phyloP scores from a whole-genome alignment of 345 rosid species.

The Populus euphratica region DNA sequence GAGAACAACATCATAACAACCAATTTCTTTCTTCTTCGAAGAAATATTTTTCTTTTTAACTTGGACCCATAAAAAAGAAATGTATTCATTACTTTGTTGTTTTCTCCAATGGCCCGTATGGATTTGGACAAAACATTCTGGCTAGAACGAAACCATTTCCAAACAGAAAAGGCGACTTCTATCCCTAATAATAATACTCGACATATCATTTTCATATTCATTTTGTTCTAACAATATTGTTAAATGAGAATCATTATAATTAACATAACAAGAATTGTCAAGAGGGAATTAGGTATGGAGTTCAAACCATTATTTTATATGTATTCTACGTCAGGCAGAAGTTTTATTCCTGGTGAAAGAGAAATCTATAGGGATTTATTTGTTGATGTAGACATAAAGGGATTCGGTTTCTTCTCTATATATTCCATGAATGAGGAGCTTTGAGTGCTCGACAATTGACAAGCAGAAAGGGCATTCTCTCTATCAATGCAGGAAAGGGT shows the following conservation, averaged over 20 bases:
- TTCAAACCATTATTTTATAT: background rate
- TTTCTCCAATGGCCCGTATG: background rate
- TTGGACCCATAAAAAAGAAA: background rate
- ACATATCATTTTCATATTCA: constrained; percentile 12
- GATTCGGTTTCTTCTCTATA: constrained; percentile 13
- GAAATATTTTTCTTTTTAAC: background rate
- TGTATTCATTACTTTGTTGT: background rate
- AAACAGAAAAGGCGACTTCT: constrained; percentile 7
- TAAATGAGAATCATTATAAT: background rate
- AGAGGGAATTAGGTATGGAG: background rate
- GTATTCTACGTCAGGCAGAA: constrained; percentile 11
- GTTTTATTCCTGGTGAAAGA: constrained; percentile 19
- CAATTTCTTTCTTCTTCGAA: background rate
- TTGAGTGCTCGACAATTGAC: constrained; percentile 19
- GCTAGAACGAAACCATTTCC: background rate
- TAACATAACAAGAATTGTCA: background rate
- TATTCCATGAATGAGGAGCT: constrained; percentile 13
- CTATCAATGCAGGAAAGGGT: constrained; percentile 14
- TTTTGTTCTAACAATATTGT: background rate
- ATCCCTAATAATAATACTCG: background rate
- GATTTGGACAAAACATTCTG: background rate
- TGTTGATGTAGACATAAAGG: constrained; percentile 25
- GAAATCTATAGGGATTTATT: constrained; percentile 9
- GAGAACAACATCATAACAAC: background rate
- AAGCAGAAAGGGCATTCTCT: constrained; percentile 11